Evolutionary conservation across 2,329 filamentous ascomycete species (phyloP), one percentile per base, ranked within the genome.

Genomic region (Fusarium sp.): DNA sequence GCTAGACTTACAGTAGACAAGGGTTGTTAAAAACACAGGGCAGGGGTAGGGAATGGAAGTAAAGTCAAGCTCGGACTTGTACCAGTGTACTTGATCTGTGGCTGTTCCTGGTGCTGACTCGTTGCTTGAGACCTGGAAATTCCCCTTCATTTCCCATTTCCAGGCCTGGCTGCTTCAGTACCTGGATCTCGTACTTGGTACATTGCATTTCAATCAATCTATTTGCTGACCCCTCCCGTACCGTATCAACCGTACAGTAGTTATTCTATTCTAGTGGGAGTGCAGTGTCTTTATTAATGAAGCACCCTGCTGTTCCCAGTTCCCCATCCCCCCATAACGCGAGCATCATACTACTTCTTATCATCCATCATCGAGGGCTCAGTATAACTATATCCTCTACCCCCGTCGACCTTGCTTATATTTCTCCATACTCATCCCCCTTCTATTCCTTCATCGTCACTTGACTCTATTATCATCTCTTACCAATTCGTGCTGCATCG

Each of bases 201-300:
- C 65, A 62, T 69, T 64, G 19, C 37, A 33, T 32, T 35, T 27
- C 13, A 20, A 11, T 20, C 58, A 70, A 69, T 71, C 56, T 72
- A 65, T 61, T 72, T 71, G 59, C 70, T 72, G 56, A 71, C 70
- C 70, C 70, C 70, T 67, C 64, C 70, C 70, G 57, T 46, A 53
- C 47, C 49, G 49, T 41, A 43, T 40, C 40, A 33, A 60, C 41
- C 41, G 44, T 32, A 60, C 41, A 35, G 44, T 32, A 46, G 37
- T 17, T 20, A 23, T 39, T 41, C 40, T 61, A 46, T 54, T 56
- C 55, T 59, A 50, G 57, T 22, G 30, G 41, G 59, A 56, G 39
- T 46, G 46, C 35, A 48, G 67, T 60, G 56, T 69, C 66, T 67
- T 67, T 63, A 70, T 69, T 69, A 70, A 70, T 64, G 49, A 67